These are phyloP conservation scores for Helenozyma rhizophorensis DNA, from an alignment of 805 yeast genomes.

Conservation along the genomic window DNA sequence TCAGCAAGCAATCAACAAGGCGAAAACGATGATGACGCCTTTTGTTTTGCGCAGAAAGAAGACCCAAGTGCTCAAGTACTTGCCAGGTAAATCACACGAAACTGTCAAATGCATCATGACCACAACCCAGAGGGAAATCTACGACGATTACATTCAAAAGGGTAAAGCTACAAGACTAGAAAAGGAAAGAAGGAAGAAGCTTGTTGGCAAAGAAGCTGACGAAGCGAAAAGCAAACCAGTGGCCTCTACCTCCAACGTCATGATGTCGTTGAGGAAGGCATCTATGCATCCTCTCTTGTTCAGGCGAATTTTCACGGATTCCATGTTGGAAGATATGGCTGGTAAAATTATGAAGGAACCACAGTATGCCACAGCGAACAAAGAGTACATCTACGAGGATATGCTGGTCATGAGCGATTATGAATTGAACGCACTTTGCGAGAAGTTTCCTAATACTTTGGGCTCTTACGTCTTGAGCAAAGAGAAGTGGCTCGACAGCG, in stretches of 20 bases:
- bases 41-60: slow-evolving; percentile 90
- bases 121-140: slow-evolving; percentile 51
- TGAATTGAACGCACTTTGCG: slow-evolving; percentile 75
- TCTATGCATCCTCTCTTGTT: slow-evolving; percentile 89
- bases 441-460: slow-evolving; percentile 64
- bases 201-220: slow-evolving; percentile 35
- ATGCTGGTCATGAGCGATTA: slow-evolving; percentile 93
- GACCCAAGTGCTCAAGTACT: slow-evolving; percentile 83
- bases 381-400: slow-evolving; percentile 78
- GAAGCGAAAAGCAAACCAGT: slow-evolving; percentile 28
- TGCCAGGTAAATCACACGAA: slow-evolving; percentile 71
- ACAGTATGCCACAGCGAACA: slow-evolving; percentile 73
- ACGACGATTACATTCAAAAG: slow-evolving; percentile 51
- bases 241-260: slow-evolving; percentile 57
- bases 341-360: slow-evolving; percentile 76
- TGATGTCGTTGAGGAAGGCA: slow-evolving; percentile 90
- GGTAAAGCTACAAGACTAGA: slow-evolving; percentile 40
- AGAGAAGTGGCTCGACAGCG: slow-evolving; percentile 59
- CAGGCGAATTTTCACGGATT: slow-evolving; percentile 58
- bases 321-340: slow-evolving; percentile 61
- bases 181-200: slow-evolving; percentile 37
- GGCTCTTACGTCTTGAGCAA: slow-evolving; percentile 49
- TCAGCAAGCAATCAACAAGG: slow-evolving; percentile 86
- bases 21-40: slow-evolving; percentile 98
- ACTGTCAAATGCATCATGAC: slow-evolving; percentile 65